Percentiles rank a stretch among this genome's conserved stretches.
These are phyloP conservation scores for Daldinia vernicosa DNA, from an alignment of 495 filamentous ascomycete species.

Conservation along the genomic window DNA sequence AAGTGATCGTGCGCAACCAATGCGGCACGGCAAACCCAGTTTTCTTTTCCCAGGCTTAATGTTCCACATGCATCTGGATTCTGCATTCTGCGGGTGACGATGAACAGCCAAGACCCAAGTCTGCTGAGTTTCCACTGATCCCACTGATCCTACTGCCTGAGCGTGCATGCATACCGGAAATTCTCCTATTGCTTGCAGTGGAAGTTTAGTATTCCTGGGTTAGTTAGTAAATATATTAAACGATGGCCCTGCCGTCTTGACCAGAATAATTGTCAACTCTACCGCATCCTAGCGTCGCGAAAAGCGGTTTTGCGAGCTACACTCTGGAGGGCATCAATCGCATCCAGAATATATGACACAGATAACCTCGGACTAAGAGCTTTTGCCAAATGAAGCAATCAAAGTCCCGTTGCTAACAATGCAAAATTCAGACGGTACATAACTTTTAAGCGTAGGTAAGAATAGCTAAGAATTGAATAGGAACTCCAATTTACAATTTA, in stretches of 20 bases:
- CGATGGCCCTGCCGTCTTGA: neutral
- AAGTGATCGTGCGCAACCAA: conserved; percentile 8
- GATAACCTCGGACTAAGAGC: neutral
- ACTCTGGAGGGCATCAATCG: neutral
- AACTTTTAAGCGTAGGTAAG: neutral
- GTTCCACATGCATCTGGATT: conserved; percentile 7
- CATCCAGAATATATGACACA: neutral
- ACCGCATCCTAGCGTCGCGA: neutral
- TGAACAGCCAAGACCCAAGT: conserved; percentile 27
- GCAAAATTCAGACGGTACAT: neutral
- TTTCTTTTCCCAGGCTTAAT: neutral
- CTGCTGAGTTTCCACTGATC: conserved; percentile 11
- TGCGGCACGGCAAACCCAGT: neutral
- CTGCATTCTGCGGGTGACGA: conserved; percentile 17
- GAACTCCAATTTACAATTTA: neutral
- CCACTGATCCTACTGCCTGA: conserved; percentile 23
- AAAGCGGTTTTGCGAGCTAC: neutral
- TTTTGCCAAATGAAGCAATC: conserved; percentile 8
- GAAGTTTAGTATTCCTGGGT: conserved; percentile 6
- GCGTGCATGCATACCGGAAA: conserved; percentile 26
- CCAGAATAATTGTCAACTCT: neutral
- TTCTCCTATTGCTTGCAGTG: conserved; percentile 22
- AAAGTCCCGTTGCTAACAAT: conserved; percentile 11
- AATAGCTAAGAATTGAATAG: neutral
- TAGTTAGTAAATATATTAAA: neutral